phyloP scores from a whole-genome alignment of 73 alveolate species.

The Paramecium sexaurelia region DNA sequence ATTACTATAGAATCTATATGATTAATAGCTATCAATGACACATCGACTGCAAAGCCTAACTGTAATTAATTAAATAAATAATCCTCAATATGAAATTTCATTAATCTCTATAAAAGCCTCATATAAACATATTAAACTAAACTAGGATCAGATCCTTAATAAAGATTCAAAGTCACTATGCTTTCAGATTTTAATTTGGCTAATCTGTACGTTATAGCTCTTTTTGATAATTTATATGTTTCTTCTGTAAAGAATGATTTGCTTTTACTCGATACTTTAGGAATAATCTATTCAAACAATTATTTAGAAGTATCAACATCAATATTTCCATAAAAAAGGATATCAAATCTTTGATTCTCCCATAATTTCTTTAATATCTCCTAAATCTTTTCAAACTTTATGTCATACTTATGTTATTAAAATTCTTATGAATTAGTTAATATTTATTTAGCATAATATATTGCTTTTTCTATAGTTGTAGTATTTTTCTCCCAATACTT shows the following conservation, averaged over 20 bases:
- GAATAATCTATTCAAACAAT: neutral
- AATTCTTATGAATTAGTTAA: neutral
- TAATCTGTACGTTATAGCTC: neutral
- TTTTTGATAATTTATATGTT: conserved; percentile 1
- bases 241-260: conserved; percentile 4
- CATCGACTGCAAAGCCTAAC: conserved; percentile 40
- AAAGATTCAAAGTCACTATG: conserved; percentile 22
- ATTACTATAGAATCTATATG: conserved; percentile 19
- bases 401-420: neutral
- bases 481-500: conserved; percentile 9
- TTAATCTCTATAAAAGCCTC: neutral
- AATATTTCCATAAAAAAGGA: conserved; percentile 15
- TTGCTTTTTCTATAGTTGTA: neutral
- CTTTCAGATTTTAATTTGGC: neutral
- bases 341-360: conserved; percentile 11
- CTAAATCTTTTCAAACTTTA: neutral
- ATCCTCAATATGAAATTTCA: conserved; percentile 46
- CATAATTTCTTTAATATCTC: neutral
- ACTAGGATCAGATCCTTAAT: conserved; percentile 48
- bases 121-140: conserved; percentile 1
- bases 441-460: conserved; percentile 2
- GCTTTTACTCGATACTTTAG: neutral
- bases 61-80: conserved; percentile 31
- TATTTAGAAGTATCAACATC: neutral
- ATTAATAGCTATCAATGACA: neutral